Conservation (phyloP, 2,329 filamentous ascomycete genomes). For the Fusarium sp. region DNA sequence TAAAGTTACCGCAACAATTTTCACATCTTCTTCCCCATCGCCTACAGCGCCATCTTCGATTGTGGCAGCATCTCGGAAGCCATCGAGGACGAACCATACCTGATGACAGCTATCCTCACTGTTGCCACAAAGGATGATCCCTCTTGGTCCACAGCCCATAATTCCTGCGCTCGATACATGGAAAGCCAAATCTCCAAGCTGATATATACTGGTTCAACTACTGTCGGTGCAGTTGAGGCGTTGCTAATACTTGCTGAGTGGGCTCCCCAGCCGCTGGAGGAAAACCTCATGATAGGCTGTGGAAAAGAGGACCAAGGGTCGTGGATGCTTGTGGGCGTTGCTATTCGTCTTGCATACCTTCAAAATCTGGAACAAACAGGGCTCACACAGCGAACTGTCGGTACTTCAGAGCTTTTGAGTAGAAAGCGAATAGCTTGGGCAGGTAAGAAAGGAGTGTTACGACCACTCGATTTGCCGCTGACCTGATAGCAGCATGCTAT, state of each 20-base stretch:
- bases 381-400: slow-evolving; percentile 70
- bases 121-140: slow-evolving; percentile 79
- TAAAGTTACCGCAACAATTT: slow-evolving; percentile 73
- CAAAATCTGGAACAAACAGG: slow-evolving; percentile 77
- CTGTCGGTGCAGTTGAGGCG: slow-evolving; percentile 78
- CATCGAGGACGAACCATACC: slow-evolving; percentile 72
- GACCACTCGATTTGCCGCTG: neutral
- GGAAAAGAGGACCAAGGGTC: slow-evolving; percentile 81
- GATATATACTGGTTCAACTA: slow-evolving; percentile 74
- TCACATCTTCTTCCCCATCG: slow-evolving; percentile 78
- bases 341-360: slow-evolving; percentile 77
- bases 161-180: slow-evolving; percentile 77
- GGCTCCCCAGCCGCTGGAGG: slow-evolving; percentile 75
- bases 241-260: slow-evolving; percentile 79
- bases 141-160: slow-evolving; percentile 72
- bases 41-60: slow-evolving; percentile 70
- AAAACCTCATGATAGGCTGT: slow-evolving; percentile 73
- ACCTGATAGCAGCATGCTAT: slow-evolving; percentile 64
- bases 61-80: slow-evolving; percentile 65
- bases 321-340: slow-evolving; percentile 82
- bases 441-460: slow-evolving; percentile 51
- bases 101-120: slow-evolving; percentile 77
- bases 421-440: slow-evolving; percentile 78
- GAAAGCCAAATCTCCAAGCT: slow-evolving; percentile 75
- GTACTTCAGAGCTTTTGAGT: slow-evolving; percentile 70